A percentile compares a stretch with the other conserved stretches of the same genome.
phyloP scores from a whole-genome alignment of 345 rosid genomes.

The Eucalyptus guilfoylei region DNA sequence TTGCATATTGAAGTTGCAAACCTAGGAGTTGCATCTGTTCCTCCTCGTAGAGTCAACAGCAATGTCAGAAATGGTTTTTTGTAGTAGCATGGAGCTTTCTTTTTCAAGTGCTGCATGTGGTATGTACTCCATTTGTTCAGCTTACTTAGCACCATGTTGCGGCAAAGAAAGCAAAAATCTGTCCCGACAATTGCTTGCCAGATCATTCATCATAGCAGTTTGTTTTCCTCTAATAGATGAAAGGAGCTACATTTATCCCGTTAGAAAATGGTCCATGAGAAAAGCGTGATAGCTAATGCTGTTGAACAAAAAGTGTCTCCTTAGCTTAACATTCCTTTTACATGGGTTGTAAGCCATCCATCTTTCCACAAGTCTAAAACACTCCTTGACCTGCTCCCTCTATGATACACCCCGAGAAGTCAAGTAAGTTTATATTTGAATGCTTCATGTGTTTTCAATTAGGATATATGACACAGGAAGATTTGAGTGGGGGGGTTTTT shows the following conservation, averaged over 20 bases:
- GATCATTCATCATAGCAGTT: not conserved
- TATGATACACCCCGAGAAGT: not conserved
- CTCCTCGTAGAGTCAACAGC: not conserved
- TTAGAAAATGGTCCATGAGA: not conserved
- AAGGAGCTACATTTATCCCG: not conserved
- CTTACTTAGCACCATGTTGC: not conserved
- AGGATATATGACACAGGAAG: not conserved
- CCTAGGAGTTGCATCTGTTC: not conserved
- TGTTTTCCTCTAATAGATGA: not conserved
- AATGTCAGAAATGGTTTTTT: not conserved
- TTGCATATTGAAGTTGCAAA: not conserved
- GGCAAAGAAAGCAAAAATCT: not conserved
- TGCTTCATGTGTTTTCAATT: not conserved
- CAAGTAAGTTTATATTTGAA: not conserved
- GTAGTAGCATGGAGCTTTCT: not conserved
- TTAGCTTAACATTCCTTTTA: not conserved
- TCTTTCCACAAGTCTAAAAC: not conserved
- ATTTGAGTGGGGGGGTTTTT: not conserved
- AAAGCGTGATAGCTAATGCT: not conserved
- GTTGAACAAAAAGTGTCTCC: not conserved
- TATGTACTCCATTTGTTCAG: not conserved
- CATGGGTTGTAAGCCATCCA: not conserved
- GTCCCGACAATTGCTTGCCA: not conserved
- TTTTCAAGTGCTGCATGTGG: not conserved
- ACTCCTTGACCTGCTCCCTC: slow-evolving; percentile 2